These are phyloP conservation scores for Tagetes patula DNA, from an alignment of 129 eudicot genomes.

Conservation along the genomic window DNA sequence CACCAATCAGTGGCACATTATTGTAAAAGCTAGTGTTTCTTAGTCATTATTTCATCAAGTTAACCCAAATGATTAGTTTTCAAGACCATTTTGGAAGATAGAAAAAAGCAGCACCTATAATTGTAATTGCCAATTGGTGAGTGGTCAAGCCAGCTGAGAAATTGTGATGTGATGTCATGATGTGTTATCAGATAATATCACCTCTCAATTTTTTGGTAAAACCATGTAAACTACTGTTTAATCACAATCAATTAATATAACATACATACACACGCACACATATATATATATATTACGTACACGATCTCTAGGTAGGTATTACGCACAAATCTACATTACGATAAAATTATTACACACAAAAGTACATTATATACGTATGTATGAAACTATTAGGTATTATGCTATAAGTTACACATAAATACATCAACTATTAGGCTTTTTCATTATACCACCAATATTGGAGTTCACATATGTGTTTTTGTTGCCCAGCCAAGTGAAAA, in stretches of 20 bases:
- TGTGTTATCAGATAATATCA: slow-evolving; percentile 35
- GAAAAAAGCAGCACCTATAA: slow-evolving; percentile 35
- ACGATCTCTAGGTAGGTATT: too few species aligned
- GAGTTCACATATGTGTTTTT: too few species aligned
- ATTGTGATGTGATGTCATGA: slow-evolving; percentile 45
- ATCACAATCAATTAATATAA: not conserved
- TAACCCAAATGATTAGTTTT: slow-evolving; percentile 46
- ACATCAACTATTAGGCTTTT: too few species aligned
- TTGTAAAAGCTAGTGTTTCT: slow-evolving; percentile 40
- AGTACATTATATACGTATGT: too few species aligned
- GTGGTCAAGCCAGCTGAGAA: slow-evolving; percentile 35
- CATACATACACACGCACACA: too few species aligned
- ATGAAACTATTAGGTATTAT: too few species aligned
- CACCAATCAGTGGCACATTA: slow-evolving; percentile 46
- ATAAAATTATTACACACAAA: too few species aligned
- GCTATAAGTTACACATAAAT: too few species aligned
- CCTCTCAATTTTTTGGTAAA: slow-evolving; percentile 23
- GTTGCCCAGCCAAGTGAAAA: too few species aligned
- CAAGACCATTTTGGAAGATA: slow-evolving; percentile 34
- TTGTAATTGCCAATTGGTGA: slow-evolving; percentile 39
- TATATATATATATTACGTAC: too few species aligned
- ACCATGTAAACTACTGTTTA: slow-evolving; percentile 28
- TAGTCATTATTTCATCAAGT: slow-evolving; percentile 43
- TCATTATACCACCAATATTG: too few species aligned
- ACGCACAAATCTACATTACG: too few species aligned